phyloP scores from a whole-genome alignment of 129 eudicot species.

The Glebionis coronaria region DNA sequence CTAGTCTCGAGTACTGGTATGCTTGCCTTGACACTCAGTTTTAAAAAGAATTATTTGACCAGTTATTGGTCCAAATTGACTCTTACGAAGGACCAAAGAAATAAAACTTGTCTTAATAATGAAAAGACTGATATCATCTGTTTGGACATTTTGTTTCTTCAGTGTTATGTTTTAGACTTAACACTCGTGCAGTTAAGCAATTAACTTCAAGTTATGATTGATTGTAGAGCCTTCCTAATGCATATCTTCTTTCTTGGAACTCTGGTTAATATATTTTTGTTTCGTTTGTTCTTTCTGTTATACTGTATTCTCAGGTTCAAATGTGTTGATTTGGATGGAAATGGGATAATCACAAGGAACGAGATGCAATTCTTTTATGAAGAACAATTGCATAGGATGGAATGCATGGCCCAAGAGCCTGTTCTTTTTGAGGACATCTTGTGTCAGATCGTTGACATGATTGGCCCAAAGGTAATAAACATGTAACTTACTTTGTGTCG shows the following conservation, averaged over 20 bases:
- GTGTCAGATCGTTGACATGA: slow-evolving; percentile 98
- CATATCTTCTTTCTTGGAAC: too few species aligned
- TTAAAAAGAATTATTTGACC: too few species aligned
- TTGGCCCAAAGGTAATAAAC: slow-evolving; percentile 71
- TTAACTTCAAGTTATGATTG: too few species aligned
- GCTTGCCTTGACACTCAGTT: background rate
- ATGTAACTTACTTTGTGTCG: too few species aligned
- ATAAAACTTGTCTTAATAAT: too few species aligned
- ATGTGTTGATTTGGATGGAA: slow-evolving; percentile 96
- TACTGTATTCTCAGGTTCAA: slow-evolving; percentile 65
- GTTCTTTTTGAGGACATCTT: slow-evolving; percentile 96
- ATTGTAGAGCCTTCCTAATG: too few species aligned
- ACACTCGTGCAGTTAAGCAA: too few species aligned
- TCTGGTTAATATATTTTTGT: background rate
- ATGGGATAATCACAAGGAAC: slow-evolving; percentile 83
- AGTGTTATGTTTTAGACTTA: too few species aligned
- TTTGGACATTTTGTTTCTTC: too few species aligned
- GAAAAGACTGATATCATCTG: too few species aligned
- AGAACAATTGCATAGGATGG: slow-evolving; percentile 99
- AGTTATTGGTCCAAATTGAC: too few species aligned
- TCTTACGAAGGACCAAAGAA: too few species aligned
- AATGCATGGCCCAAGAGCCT: slow-evolving; percentile 99
- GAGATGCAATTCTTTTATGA: slow-evolving; percentile 96
- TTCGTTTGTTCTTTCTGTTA: background rate
- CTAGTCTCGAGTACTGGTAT: slow-evolving; percentile 32